These are phyloP conservation scores for Mycocentrospora acerina DNA, from an alignment of 2,329 filamentous ascomycete genomes.

Conservation along the genomic window DNA sequence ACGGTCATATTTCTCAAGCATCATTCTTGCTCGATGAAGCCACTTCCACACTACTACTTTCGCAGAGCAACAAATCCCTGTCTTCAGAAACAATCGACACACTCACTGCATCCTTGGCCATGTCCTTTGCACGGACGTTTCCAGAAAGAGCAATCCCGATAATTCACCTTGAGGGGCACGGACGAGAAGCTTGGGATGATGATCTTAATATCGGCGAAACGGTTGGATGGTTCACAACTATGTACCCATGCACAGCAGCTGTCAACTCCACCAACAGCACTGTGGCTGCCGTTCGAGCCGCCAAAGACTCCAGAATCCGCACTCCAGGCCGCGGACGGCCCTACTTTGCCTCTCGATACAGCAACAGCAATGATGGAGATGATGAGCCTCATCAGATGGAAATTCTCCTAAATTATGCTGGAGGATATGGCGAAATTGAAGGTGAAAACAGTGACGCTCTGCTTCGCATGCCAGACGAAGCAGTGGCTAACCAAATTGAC, in stretches of 20 bases:
- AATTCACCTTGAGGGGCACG: conserved; percentile 21
- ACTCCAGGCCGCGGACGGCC: conserved; percentile 47
- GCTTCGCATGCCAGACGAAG: conserved; percentile 30
- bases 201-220: conserved; percentile 21
- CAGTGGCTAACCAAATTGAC: too few relatives aligned
- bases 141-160: conserved; percentile 51
- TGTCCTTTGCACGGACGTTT: conserved; percentile 52
- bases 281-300: too few relatives aligned
- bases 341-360: conserved; percentile 46
- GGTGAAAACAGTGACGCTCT: conserved; percentile 50
- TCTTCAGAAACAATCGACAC: conserved; percentile 46
- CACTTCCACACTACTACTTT: too few relatives aligned
- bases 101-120: conserved; percentile 20
- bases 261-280: too few relatives aligned
- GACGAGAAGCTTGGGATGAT: conserved; percentile 31
- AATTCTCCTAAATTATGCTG: conserved; percentile 58
- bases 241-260: too few relatives aligned
- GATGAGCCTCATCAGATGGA: conserved; percentile 53
- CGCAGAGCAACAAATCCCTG: too few relatives aligned
- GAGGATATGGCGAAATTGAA: conserved; percentile 51
- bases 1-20: too few relatives aligned
- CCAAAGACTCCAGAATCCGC: conserved; percentile 51
- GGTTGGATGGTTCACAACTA: conserved; percentile 26
- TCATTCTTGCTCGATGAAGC: too few relatives aligned
- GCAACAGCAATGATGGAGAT: conserved; percentile 10